Conservation (phyloP, 169 alveolate species). For the Theileria luwenshuni region DNA sequence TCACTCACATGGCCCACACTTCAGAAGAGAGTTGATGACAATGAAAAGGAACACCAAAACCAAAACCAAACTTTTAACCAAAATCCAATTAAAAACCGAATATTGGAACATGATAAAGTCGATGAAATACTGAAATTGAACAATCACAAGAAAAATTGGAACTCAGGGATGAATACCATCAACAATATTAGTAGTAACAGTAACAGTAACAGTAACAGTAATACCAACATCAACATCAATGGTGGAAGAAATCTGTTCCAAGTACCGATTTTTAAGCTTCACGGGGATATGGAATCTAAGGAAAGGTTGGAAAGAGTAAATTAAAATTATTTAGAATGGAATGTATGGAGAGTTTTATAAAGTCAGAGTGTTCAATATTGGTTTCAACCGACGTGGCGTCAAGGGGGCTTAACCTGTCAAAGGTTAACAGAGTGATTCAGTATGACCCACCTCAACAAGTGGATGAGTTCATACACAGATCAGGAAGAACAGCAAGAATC, state of each 20-base stretch:
- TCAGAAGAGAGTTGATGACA: slow-evolving; percentile 32
- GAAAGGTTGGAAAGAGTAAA: slow-evolving; percentile 43
- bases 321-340: slow-evolving; percentile 43
- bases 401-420: slow-evolving; percentile 91
- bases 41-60: neutral
- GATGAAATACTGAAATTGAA: too few species aligned
- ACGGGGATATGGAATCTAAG: slow-evolving; percentile 72
- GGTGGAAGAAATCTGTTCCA: slow-evolving; percentile 6
- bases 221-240: slow-evolving; percentile 19
- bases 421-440: slow-evolving; percentile 89
- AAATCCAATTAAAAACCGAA: neutral
- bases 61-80: slow-evolving; percentile 2
- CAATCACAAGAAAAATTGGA: too few species aligned
- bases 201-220: too few species aligned
- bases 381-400: slow-evolving; percentile 94
- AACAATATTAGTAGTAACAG: too few species aligned
- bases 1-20: slow-evolving; percentile 74
- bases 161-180: too few species aligned
- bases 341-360: slow-evolving; percentile 64
- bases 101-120: slow-evolving; percentile 8
- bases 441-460: slow-evolving; percentile 91
- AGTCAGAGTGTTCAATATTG: slow-evolving; percentile 64
- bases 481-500: slow-evolving; percentile 93
- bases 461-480: slow-evolving; percentile 92
- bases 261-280: slow-evolving; percentile 68